These are phyloP conservation scores for Candida dajiaensis DNA, from an alignment of 805 yeast species.

Conservation along the genomic window DNA sequence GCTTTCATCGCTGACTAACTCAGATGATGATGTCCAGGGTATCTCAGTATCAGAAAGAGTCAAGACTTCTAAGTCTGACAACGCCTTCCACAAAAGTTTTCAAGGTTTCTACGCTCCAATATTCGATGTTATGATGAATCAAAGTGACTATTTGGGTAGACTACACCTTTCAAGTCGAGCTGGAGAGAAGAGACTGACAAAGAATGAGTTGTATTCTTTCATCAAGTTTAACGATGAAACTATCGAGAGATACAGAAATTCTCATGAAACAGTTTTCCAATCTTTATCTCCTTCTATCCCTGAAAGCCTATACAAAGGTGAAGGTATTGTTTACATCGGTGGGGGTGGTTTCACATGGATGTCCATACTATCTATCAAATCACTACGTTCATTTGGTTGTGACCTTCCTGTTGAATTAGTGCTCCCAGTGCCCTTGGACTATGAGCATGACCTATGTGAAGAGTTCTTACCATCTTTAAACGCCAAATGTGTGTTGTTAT, in stretches of 20 bases:
- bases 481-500: constrained; percentile 59
- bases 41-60: too few species aligned
- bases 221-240: too few species aligned
- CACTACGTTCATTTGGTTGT: constrained; percentile 45
- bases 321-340: constrained; percentile 30
- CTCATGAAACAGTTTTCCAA: constrained; percentile 5
- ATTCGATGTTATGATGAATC: too few species aligned
- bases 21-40: neutral
- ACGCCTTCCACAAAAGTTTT: too few species aligned
- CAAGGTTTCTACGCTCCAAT: too few species aligned
- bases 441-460: constrained; percentile 61
- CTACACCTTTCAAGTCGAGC: too few species aligned
- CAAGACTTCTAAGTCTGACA: too few species aligned
- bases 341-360: constrained; percentile 55
- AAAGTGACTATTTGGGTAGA: too few species aligned
- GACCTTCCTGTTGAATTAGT: constrained; percentile 66
- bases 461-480: constrained; percentile 50
- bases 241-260: neutral
- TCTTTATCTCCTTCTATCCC: constrained; percentile 5
- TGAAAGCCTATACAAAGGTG: constrained; percentile 8
- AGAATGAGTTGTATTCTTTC: too few species aligned
- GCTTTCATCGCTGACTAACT: neutral
- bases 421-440: constrained; percentile 59
- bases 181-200: too few species aligned
- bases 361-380: constrained; percentile 41